Conservation (phyloP, 2,329 filamentous ascomycete genomes). For the Aspergillus carbonarius region DNA sequence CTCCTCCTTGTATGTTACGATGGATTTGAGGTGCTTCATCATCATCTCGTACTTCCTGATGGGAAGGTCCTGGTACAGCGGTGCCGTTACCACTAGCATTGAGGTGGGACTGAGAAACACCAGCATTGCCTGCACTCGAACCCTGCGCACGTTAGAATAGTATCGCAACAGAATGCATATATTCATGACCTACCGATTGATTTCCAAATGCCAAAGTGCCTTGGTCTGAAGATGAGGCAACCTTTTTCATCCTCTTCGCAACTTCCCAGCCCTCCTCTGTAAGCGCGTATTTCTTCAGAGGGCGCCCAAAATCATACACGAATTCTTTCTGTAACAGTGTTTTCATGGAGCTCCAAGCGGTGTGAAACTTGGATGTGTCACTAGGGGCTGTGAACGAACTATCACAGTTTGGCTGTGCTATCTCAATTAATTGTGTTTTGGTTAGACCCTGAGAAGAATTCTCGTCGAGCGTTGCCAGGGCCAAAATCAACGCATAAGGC, state of each 20-base stretch:
- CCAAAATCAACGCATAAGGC: conserved; percentile 69
- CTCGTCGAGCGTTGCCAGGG: conserved; percentile 60
- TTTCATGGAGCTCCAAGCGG: conserved; percentile 81
- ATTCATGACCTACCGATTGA: conserved; percentile 13
- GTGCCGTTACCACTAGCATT: not conserved
- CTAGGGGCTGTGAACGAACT: conserved; percentile 68
- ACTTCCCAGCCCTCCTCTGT: conserved; percentile 79
- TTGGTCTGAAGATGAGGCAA: conserved; percentile 30
- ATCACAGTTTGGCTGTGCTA: conserved; percentile 70
- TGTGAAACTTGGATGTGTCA: conserved; percentile 70
- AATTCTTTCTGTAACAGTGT: conserved; percentile 71
- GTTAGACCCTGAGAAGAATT: conserved; percentile 59
- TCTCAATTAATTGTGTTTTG: conserved; percentile 66
- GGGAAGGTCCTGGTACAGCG: not conserved
- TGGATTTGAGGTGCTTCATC: conserved; percentile 4
- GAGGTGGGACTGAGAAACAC: not conserved
- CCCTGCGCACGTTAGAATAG: conserved; percentile 5
- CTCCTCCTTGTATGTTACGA: not conserved
- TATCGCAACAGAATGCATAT: not conserved
- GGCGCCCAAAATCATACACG: conserved; percentile 69
- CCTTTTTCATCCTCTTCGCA: conserved; percentile 62
- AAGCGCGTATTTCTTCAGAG: conserved; percentile 65
- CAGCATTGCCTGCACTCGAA: not conserved
- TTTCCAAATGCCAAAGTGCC: conserved; percentile 17
- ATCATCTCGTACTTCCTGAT: conserved; percentile 13